A percentile compares a stretch with the other conserved stretches of the same genome.
These are phyloP conservation scores for Rhipidocladum racemiflorum DNA, from an alignment of 176 grass and related monocot genomes.

Conservation along the genomic window DNA sequence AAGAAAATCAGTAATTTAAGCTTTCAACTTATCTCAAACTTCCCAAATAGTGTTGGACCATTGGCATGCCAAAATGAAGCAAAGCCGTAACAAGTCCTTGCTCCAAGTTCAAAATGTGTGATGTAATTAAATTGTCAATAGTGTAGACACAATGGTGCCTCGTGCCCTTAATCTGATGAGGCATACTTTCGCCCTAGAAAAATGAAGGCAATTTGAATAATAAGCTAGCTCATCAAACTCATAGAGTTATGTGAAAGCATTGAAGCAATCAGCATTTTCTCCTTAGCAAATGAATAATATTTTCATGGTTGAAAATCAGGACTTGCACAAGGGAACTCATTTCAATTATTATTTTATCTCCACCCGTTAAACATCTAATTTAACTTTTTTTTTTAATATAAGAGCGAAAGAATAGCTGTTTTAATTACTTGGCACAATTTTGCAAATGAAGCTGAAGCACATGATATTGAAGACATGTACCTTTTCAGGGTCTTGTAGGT, in stretches of 20 bases:
- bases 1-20: neutral
- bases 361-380: neutral
- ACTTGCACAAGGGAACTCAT: neutral
- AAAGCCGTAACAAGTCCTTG: neutral
- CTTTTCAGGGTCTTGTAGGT: constrained; percentile 91
- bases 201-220: neutral
- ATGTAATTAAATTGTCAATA: neutral
- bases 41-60: neutral
- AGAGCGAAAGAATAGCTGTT: neutral
- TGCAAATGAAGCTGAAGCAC: neutral
- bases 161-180: neutral
- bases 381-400: neutral
- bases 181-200: neutral
- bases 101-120: neutral
- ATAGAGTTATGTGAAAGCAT: neutral
- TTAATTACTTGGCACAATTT: neutral
- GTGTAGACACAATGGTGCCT: neutral
- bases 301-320: neutral
- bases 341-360: neutral
- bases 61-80: neutral
- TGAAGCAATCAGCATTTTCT: neutral
- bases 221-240: neutral
- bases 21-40: neutral
- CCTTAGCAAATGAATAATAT: neutral
- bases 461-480: constrained; percentile 38